A percentile compares a stretch with the other conserved stretches of the same genome.
These are phyloP conservation scores for Solanum appendiculatum DNA, from an alignment of 257 asterid genomes.

Conservation along the genomic window DNA sequence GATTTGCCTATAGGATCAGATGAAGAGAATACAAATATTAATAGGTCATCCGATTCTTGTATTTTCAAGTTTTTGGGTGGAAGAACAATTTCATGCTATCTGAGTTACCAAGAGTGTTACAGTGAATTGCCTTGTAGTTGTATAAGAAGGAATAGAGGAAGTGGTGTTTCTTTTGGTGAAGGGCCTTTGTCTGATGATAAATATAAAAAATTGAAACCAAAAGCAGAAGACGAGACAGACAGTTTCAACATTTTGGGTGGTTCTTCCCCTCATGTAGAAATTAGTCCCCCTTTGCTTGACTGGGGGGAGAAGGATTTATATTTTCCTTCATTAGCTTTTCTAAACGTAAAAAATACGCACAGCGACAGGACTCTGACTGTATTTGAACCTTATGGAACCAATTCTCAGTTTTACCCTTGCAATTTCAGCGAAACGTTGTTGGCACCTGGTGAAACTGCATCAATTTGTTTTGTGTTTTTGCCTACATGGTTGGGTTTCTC, in stretches of 20 bases:
- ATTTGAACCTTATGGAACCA: constrained; percentile 55
- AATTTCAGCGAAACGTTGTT: constrained; percentile 44
- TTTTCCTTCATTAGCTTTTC: constrained; percentile 46
- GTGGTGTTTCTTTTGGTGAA: constrained; percentile 27
- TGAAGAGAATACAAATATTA: constrained; percentile 21
- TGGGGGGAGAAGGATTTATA: constrained; percentile 63
- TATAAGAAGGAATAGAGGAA: neutral
- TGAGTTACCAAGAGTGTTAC: constrained; percentile 24
- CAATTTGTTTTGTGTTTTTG: constrained; percentile 53
- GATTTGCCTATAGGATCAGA: constrained; percentile 12
- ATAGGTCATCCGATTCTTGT: constrained; percentile 30
- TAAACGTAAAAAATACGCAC: constrained; percentile 51
- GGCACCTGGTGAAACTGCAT: constrained; percentile 65
- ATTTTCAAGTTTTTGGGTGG: constrained; percentile 38
- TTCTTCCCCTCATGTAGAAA: constrained; percentile 41
- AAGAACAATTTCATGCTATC: constrained; percentile 42
- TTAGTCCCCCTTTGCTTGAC: constrained; percentile 49
- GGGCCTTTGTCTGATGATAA: constrained; percentile 19
- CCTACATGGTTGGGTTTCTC: constrained; percentile 57
- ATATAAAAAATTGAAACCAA: constrained; percentile 11
- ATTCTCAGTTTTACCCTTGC: constrained; percentile 75
- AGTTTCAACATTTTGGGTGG: constrained; percentile 21
- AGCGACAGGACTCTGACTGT: constrained; percentile 29
- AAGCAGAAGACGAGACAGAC: constrained; percentile 8
- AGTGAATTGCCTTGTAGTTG: constrained; percentile 7